Percentiles rank a stretch among this genome's conserved stretches.
Evolutionary conservation across 2,329 filamentous ascomycete species (phyloP).

Genomic region (Fusarium sp.): DNA sequence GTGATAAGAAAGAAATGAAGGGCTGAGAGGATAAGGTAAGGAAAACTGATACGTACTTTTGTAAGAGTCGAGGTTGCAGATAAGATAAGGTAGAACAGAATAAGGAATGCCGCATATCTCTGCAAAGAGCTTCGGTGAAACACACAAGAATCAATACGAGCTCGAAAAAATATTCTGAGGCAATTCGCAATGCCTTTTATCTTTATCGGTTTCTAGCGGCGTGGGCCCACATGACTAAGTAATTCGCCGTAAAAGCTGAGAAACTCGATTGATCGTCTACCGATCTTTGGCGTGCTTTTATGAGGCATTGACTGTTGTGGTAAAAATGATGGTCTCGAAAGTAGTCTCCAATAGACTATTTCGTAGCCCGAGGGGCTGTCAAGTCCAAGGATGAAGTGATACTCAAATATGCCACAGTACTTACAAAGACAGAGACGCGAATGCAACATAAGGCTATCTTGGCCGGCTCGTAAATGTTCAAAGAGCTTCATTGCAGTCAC

Average conservation of each 20-base stretch:
- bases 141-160: background rate
- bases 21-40: background rate
- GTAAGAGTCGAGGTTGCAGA: background rate
- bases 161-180: background rate
- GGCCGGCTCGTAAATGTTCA: too few relatives aligned
- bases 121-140: background rate
- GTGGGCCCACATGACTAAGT: constrained; percentile 20
- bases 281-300: background rate
- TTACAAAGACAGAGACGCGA: background rate
- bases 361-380: background rate
- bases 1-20: constrained; percentile 8
- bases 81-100: background rate
- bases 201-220: constrained; percentile 20
- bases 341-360: background rate
- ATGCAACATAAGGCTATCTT: background rate
- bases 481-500: too few relatives aligned
- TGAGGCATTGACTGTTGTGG: background rate
- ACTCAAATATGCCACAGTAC: background rate
- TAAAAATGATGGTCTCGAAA: background rate
- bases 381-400: background rate
- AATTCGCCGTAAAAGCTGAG: background rate
- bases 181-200: background rate
- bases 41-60: constrained; percentile 17
- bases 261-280: background rate
- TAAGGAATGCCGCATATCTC: constrained; percentile 19